Conservation (phyloP, 2,329 filamentous ascomycete species). For the Pyricularia grisea region DNA sequence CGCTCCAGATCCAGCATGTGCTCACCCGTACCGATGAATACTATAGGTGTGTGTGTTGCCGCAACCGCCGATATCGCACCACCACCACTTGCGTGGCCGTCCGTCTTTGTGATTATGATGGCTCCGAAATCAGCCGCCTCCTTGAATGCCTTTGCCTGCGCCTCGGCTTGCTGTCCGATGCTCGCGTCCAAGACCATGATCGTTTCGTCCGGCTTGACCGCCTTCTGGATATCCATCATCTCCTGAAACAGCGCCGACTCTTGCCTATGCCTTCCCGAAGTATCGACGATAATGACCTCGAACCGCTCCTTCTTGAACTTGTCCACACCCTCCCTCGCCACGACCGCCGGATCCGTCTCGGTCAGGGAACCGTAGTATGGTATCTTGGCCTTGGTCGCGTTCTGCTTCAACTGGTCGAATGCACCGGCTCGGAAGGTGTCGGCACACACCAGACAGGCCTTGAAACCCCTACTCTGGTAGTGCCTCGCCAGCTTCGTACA, state of each 20-base stretch:
- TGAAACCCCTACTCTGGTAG: slow-evolving; percentile 90
- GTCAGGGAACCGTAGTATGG: slow-evolving; percentile 96
- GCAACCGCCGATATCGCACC: slow-evolving; percentile 97
- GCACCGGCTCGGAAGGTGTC: slow-evolving; percentile 98
- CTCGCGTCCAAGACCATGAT: slow-evolving; percentile 97
- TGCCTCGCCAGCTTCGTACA: slow-evolving; percentile 95
- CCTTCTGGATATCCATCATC: slow-evolving; percentile 92
- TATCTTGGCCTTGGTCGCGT: slow-evolving; percentile 97
- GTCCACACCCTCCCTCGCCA: slow-evolving; percentile 90
- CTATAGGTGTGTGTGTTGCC: slow-evolving; percentile 91
- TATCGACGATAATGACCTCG: slow-evolving; percentile 98
- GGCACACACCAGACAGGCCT: slow-evolving; percentile 87
- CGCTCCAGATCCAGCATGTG: slow-evolving; percentile 92
- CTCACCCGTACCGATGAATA: slow-evolving; percentile 96
- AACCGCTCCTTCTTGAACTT: slow-evolving; percentile 99
- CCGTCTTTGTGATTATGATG: slow-evolving; percentile 98
- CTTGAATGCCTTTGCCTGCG: slow-evolving; percentile 94
- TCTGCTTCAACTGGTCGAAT: slow-evolving; percentile 97
- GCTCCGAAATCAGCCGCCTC: slow-evolving; percentile 93
- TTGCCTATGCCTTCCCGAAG: slow-evolving; percentile 87
- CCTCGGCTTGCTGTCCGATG: slow-evolving; percentile 92
- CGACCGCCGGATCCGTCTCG: slow-evolving; percentile 88
- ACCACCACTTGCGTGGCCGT: slow-evolving; percentile 89
- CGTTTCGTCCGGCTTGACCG: slow-evolving; percentile 87
- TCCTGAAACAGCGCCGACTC: slow-evolving; percentile 93